Base-by-base conservation (phyloP, 2,329 filamentous ascomycete genomes). In the Trichoderma arundinaceum region DNA sequence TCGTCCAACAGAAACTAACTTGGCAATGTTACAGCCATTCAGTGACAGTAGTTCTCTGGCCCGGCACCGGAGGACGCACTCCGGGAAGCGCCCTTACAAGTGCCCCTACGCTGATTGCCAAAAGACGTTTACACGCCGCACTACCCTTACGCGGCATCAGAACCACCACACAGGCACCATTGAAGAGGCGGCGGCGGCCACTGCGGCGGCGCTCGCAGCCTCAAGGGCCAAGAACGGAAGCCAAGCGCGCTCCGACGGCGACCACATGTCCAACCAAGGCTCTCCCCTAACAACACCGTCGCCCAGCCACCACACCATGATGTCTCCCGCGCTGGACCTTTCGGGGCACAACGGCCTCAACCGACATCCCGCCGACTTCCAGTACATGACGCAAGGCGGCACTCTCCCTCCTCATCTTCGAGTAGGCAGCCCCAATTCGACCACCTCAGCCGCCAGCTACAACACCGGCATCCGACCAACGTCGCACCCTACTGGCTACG, bases 31-130 rank as follows among this genome's bases (percentile, higher is more conserved):
- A 9, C 10, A 66, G 94, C 92, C 92, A 10, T 99, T 99, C 74
- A 97, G 94, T 74, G 95, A 99, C 77, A 96, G 92, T 53, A 97
- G 92, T 74, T 98, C 94, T 17, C 83, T 99, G 22, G 95, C 95
- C 13, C 87, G 95, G 64, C 95, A 99, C 79, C 89, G 95, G 67
- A 88, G 95, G 69, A 98, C 97, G 67, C 95, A 99, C 76, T 96
- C 92, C 4, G 95, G 95, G 66, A 97, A 95, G 79, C 86, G 95
- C 57, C 95, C 95, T 1, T 99, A 98, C 83, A 97, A 97, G 78
- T 99, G 95, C 79, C 94, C 94, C 1, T 98, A 95, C 73, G 94
- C 93, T 67, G 94, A 97, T 77, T 99, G 95, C 78, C 94, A 98
- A 76, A 98, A 98, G 85, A 98, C 94, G 0, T 99, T 99, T 74